Evolutionary conservation across 768 basidiomycete genomes (phyloP).

Genomic region (Gautieria morchelliformis): DNA sequence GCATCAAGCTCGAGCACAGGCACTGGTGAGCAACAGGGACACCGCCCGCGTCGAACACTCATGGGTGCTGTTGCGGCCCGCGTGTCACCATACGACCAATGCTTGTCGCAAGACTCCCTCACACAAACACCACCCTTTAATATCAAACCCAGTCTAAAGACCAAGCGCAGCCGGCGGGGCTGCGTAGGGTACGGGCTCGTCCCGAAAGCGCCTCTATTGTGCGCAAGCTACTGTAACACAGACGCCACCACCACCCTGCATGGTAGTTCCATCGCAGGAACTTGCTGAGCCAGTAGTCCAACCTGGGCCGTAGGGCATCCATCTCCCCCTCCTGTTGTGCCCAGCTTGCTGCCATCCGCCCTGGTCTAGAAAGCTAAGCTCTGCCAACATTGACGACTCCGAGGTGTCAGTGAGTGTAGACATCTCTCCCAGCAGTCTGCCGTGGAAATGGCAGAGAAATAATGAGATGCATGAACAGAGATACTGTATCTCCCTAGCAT

Average conservation of each 20-base stretch:
- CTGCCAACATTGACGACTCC: neutral
- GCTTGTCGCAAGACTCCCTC: conserved; percentile 38
- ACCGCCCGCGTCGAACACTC: neutral
- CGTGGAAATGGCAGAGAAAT: conserved; percentile 4
- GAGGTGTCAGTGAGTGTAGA: neutral
- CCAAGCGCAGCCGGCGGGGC: conserved; percentile 27
- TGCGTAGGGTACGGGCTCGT: conserved; percentile 56
- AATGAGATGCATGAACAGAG: neutral
- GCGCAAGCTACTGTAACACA: neutral
- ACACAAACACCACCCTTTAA: conserved; percentile 26
- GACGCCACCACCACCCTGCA: neutral
- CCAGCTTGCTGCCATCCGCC: neutral
- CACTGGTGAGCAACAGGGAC: too few relatives aligned
- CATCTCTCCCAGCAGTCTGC: neutral
- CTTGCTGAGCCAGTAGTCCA: too few relatives aligned
- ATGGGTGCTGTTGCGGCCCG: conserved; percentile 35
- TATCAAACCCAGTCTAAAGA: conserved; percentile 23
- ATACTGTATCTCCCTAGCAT: too few relatives aligned
- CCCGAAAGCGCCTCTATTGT: conserved; percentile 53
- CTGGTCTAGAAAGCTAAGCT: conserved; percentile 6
- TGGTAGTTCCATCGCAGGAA: neutral
- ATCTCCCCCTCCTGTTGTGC: neutral
- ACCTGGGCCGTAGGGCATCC: too few relatives aligned
- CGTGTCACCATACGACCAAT: conserved; percentile 49
- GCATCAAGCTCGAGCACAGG: neutral